A percentile compares a stretch with the other conserved stretches of the same genome.
Conservation (phyloP, 1,284 basidiomycete genomes). For the Tetrapyrgos nigripes region DNA sequence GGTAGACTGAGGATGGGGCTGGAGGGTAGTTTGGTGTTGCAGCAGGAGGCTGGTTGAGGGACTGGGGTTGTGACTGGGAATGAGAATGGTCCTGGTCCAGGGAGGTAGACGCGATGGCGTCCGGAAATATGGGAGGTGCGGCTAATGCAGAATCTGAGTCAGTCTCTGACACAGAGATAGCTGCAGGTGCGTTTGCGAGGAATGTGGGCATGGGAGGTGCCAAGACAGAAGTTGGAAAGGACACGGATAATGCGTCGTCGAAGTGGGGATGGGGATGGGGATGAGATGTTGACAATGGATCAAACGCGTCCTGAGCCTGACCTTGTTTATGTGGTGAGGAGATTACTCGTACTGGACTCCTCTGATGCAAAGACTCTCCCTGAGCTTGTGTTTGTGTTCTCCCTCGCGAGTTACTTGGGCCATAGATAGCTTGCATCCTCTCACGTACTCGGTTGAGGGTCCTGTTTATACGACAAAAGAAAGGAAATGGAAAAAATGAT, state of each 20-base stretch:
- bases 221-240: too few relatives aligned
- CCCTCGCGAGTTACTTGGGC: not conserved
- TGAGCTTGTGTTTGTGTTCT: not conserved
- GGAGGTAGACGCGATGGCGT: not conserved
- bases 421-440: conserved; percentile 12
- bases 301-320: not conserved
- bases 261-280: not conserved
- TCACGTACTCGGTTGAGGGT: conserved; percentile 7
- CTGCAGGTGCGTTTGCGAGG: too few relatives aligned
- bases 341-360: not conserved
- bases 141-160: too few relatives aligned
- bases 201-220: too few relatives aligned
- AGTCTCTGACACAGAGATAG: too few relatives aligned
- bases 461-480: not conserved
- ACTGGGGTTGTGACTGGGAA: not conserved
- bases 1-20: too few relatives aligned
- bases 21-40: too few relatives aligned
- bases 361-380: not conserved
- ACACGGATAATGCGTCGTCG: not conserved
- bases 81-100: not conserved
- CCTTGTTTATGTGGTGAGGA: not conserved
- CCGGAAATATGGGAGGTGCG: not conserved
- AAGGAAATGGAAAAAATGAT: not conserved
- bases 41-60: not conserved
- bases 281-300: not conserved